These are phyloP conservation scores for Ganoderma lucidum DNA, from an alignment of 1,284 basidiomycete species.

Conservation along the genomic window DNA sequence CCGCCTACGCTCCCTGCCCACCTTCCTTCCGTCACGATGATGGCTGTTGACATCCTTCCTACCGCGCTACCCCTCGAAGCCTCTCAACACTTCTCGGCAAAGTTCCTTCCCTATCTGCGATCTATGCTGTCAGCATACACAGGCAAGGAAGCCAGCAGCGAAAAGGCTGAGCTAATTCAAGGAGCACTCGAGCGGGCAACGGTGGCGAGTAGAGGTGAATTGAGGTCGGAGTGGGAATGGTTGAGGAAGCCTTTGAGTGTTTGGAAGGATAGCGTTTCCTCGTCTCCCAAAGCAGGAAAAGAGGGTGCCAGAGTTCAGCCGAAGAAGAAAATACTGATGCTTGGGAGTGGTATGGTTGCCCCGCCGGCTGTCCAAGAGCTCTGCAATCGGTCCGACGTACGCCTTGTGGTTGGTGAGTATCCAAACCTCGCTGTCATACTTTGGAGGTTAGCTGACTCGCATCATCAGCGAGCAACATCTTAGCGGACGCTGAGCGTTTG, in stretches of 20 bases:
- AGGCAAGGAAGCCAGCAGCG: constrained; percentile 27
- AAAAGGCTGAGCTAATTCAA: constrained; percentile 36
- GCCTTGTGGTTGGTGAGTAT: constrained; percentile 77
- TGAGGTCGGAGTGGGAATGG: constrained; percentile 66
- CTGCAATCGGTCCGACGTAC: constrained; percentile 61
- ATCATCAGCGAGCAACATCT: constrained; percentile 77
- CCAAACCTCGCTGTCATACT: constrained; percentile 15
- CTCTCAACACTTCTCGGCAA: constrained; percentile 76
- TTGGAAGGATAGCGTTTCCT: constrained; percentile 43
- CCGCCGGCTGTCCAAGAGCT: constrained; percentile 85
- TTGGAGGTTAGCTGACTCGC: constrained; percentile 15
- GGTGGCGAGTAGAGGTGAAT: constrained; percentile 68
- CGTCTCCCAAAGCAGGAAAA: background rate
- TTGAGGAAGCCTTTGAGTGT: constrained; percentile 59
- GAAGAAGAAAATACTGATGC: constrained; percentile 77
- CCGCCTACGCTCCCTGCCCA: constrained; percentile 51
- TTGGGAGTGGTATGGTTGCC: constrained; percentile 94
- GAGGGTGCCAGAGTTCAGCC: constrained; percentile 1
- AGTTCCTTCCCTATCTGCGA: constrained; percentile 74
- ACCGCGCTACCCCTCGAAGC: constrained; percentile 85
- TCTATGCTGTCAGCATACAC: constrained; percentile 56
- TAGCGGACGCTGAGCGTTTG: constrained; percentile 66
- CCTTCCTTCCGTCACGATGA: constrained; percentile 73
- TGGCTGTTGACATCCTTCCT: constrained; percentile 91
- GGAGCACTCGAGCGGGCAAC: constrained; percentile 72